Evolutionary conservation across 176 grass and related monocot genomes (phyloP).

Genomic region (Zea luxurians): DNA sequence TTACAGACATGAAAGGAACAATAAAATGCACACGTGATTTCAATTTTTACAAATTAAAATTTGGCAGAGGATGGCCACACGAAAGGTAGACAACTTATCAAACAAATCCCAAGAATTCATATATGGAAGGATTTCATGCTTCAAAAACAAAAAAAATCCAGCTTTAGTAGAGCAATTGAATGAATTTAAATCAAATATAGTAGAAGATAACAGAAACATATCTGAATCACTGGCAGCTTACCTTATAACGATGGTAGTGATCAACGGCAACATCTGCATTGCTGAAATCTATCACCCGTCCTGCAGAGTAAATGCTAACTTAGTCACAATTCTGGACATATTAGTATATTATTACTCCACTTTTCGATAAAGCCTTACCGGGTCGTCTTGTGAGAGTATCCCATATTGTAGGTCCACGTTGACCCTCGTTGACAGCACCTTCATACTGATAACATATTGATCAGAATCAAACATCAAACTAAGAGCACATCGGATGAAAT

Average conservation of each 20-base stretch:
- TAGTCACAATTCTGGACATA: slow-evolving; percentile 21
- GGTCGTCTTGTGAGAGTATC: slow-evolving; percentile 74
- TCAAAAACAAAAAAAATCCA: slow-evolving; percentile 13
- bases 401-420: slow-evolving; percentile 85
- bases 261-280: slow-evolving; percentile 93
- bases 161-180: neutral
- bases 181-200: slow-evolving; percentile 27
- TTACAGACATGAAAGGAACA: slow-evolving; percentile 13
- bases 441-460: slow-evolving; percentile 62
- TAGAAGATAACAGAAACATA: neutral
- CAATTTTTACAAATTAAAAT: neutral
- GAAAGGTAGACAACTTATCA: neutral
- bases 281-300: slow-evolving; percentile 90
- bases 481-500: neutral
- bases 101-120: slow-evolving; percentile 12
- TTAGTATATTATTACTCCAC: neutral
- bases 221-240: slow-evolving; percentile 28
- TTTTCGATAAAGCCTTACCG: slow-evolving; percentile 43
- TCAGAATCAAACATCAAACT: slow-evolving; percentile 19
- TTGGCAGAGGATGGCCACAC: neutral
- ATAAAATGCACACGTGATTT: neutral
- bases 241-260: slow-evolving; percentile 97
- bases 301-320: slow-evolving; percentile 40
- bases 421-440: slow-evolving; percentile 83
- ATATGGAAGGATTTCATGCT: neutral